phyloP scores from a whole-genome alignment of 192 early-diverging fungal genomes.

The Coemansia sp. region DNA sequence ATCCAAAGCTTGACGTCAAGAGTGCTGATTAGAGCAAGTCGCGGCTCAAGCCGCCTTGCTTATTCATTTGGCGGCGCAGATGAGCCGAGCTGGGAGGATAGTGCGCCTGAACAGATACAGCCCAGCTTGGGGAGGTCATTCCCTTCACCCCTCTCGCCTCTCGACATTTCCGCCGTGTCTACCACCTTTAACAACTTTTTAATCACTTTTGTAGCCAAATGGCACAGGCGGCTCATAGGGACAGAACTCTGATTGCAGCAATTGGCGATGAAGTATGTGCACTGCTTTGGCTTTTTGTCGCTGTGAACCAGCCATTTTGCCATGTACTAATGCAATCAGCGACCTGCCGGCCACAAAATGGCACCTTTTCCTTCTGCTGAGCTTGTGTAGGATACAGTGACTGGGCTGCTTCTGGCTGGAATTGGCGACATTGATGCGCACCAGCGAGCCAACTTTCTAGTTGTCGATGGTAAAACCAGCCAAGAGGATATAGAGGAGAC shows the following conservation, averaged over 20 bases:
- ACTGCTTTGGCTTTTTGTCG: neutral
- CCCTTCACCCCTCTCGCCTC: too few species aligned
- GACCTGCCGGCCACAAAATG: neutral
- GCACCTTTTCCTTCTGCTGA: neutral
- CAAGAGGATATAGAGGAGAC: conserved; percentile 65
- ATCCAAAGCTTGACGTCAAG: too few species aligned
- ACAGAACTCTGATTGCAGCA: conserved; percentile 46
- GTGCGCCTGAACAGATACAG: too few species aligned
- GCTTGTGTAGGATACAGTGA: conserved; percentile 75
- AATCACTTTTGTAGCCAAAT: conserved; percentile 2
- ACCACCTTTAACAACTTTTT: neutral
- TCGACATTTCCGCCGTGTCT: too few species aligned
- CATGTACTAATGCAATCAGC: neutral
- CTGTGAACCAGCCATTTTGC: neutral
- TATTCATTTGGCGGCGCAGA: too few species aligned
- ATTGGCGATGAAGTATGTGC: conserved; percentile 48
- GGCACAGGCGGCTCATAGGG: conserved; percentile 28
- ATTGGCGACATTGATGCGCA: conserved; percentile 92
- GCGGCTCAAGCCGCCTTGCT: neutral
- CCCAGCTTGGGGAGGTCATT: too few species aligned
- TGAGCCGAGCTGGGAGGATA: too few species aligned
- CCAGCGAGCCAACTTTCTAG: conserved; percentile 91
- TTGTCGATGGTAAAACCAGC: conserved; percentile 87
- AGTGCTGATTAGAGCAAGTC: neutral
- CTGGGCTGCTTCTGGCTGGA: conserved; percentile 95